Evolutionary conservation across 2,329 filamentous ascomycete genomes (phyloP), one percentile per base, ranked within the genome.

Genomic region (Talaromyces sp.): DNA sequence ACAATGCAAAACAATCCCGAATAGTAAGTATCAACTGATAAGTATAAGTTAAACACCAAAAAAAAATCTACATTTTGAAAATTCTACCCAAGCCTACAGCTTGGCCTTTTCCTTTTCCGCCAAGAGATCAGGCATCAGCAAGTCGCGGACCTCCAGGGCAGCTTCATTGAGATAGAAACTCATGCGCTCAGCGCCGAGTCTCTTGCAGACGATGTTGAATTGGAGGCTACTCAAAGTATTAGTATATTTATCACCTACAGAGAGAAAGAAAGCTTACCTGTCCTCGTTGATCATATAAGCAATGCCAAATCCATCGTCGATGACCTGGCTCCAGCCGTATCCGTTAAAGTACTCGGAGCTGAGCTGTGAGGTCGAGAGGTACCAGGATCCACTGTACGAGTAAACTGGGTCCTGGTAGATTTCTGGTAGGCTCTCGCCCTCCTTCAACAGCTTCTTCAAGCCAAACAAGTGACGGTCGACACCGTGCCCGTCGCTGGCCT

Each of bases 211-310:
- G 67, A 99, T 87, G 79, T 99, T 99, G 82, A 99, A 98, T 84
- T 98, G 95, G 65, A 99, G 84, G 76, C 91, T 96, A 65, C 8
- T 17, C 5, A 32, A 27, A 4, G 14, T 13, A 29, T 55, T 38
- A 59, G 51, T 35, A 26, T 49, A 27, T 8, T 26, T 2, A 29
- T 11, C 6, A 57, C 7, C 26, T 1, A 10, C 10, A 11, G 11
- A n/a, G 5, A 31, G 11, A 26, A 21, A 13, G 46, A 50, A 26
- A 32, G 71, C 81, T 76, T 73, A 91, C 89, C 86, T 93, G 77
- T 97, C 96, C 83, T 98, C 93, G 74, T 99, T 99, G 76, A 99
- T 98, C 95, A 99, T 99, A 76, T 99, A 99, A 43, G 95, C 95
- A 72, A 99, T 96, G 66, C 95, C 95, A 78, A 95, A 99, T 31